These are phyloP conservation scores for Rhizopus arrhizus DNA, from an alignment of 371 early-diverging fungal species.

Conservation along the genomic window DNA sequence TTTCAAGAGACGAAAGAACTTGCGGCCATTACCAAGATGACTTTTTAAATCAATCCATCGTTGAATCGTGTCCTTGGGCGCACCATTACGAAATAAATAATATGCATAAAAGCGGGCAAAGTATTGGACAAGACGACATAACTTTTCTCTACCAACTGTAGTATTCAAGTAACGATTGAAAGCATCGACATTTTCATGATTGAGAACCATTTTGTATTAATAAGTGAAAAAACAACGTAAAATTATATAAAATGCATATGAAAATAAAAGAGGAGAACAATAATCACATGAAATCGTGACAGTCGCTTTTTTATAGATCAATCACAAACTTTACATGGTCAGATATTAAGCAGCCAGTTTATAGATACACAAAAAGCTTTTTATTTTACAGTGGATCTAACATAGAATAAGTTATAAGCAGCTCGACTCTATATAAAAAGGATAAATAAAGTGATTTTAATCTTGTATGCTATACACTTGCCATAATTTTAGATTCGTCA, in stretches of 20 bases:
- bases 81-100: slow-evolving; percentile 55
- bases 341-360: too few species aligned
- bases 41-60: slow-evolving; percentile 61
- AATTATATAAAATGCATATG: slow-evolving; percentile 1
- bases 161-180: slow-evolving; percentile 58
- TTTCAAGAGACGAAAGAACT: slow-evolving; percentile 58
- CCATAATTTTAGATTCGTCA: slow-evolving; percentile 55
- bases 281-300: slow-evolving; percentile 18
- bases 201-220: slow-evolving; percentile 23
- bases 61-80: slow-evolving; percentile 53
- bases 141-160: slow-evolving; percentile 81
- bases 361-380: too few species aligned
- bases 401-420: slow-evolving; percentile 41
- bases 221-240: neutral
- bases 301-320: slow-evolving; percentile 9
- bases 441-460: slow-evolving; percentile 11
- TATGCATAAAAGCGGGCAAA: slow-evolving; percentile 69
- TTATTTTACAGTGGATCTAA: slow-evolving; percentile 33
- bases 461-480: slow-evolving; percentile 49
- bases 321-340: too few species aligned
- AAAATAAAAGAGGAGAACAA: slow-evolving; percentile 1
- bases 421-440: slow-evolving; percentile 24
- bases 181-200: slow-evolving; percentile 33
- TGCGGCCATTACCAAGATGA: slow-evolving; percentile 65
- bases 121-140: slow-evolving; percentile 78